Conservation (phyloP, 495 filamentous ascomycete species). For the Trichoderma erinaceum region DNA sequence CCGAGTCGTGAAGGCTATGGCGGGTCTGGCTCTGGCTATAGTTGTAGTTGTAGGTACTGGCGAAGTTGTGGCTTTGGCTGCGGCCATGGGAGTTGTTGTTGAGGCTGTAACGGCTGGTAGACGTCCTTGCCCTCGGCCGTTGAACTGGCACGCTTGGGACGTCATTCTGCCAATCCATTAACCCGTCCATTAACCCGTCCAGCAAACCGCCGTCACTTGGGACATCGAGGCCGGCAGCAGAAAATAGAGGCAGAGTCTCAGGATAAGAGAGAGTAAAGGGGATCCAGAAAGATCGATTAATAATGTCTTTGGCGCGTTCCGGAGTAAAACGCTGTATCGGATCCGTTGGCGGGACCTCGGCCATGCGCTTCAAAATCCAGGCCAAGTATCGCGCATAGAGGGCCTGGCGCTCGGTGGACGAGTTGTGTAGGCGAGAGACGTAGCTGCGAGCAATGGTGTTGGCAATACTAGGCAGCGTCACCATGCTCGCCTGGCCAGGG, state of each 20-base stretch:
- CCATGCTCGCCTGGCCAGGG: conserved; percentile 20
- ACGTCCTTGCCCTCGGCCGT: background rate
- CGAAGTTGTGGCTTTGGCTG: background rate
- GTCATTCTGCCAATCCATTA: background rate
- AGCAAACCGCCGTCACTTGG: background rate
- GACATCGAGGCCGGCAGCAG: background rate
- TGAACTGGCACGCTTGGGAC: background rate
- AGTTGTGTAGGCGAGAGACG: conserved; percentile 16
- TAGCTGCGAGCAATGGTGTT: conserved; percentile 24
- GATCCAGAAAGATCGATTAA: conserved; percentile 3
- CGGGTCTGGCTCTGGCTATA: conserved; percentile 4
- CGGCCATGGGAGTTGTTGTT: background rate
- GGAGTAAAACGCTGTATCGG: conserved; percentile 4
- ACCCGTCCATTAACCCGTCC: background rate
- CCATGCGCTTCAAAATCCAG: conserved; percentile 5
- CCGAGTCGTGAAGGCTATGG: background rate
- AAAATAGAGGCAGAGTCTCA: conserved; percentile 9
- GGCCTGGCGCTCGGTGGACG: conserved; percentile 1
- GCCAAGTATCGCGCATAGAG: conserved; percentile 12
- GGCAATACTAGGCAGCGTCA: conserved; percentile 22
- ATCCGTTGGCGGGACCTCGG: background rate
- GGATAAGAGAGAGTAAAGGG: conserved; percentile 13
- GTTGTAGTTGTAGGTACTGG: background rate
- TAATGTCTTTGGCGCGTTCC: background rate
- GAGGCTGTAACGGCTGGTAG: background rate